Evolutionary conservation across 2,329 filamentous ascomycete species (phyloP), one percentile per base, ranked within the genome.

Genomic region (Macrophomina phaseolina): DNA sequence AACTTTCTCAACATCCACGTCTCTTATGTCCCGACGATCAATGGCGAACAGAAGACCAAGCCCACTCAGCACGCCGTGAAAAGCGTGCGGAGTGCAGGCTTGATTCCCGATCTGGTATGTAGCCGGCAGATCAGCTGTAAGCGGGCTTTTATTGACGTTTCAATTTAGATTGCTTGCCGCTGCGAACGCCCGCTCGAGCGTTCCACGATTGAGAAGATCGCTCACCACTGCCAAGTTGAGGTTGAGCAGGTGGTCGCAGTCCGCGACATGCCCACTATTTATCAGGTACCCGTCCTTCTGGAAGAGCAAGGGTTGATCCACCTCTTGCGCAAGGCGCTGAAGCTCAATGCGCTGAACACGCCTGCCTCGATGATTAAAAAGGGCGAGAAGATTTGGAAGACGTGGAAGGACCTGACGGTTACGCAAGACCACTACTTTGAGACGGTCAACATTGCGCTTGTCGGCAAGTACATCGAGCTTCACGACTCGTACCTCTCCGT

Each of bases 271-370:
- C 85, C 90, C 23, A 93, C 93, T 12, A 96, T 92, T 63, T 99
- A 99, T 80, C 94, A 97, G 71, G 94, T 98, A 2, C 95, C 95
- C 0, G 84, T 97, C n/a, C 90, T 98, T 30, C 89, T 98, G 14
- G 87, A 94, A 72, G 85, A 93, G 71, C 92, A 98, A 80, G 87
- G 89, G 30, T 83, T 98, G 1, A 82, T 94, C 8, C 79, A 83
- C 12, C 85, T 88, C n/a, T 82, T 98, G 65, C 85, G 84, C 45
- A 81, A 85, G 18, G 84, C 88, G 18, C 84, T 97, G 38, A 83
- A 85, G 42, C 85, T 97, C 11, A 86, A 91, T 68, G 77, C 81
- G 18, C 74, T 90, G 55, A 72, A 76, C 11, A 83, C 88, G 60
- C 73, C 88, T 1, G 80, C 85, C 4, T 75, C 81, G 2, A 82